phyloP scores from a whole-genome alignment of 2,329 filamentous ascomycete species.

The Ascochyta koolunga region DNA sequence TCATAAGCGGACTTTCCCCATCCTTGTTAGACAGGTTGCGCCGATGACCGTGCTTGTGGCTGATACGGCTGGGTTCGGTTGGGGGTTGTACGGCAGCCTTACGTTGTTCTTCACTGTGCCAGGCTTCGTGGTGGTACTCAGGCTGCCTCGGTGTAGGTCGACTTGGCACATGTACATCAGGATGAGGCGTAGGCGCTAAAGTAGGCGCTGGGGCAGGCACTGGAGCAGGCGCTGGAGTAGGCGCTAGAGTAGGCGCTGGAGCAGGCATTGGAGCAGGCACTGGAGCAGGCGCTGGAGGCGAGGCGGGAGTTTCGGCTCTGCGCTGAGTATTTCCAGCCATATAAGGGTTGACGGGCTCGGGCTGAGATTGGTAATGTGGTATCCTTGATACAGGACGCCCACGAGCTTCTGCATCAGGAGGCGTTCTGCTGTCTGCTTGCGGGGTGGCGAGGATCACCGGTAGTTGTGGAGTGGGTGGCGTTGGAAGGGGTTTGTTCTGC shows the following conservation, averaged over 20 bases:
- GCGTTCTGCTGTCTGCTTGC: slow-evolving; percentile 9
- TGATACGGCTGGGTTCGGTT: slow-evolving; percentile 11
- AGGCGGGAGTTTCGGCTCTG: not conserved
- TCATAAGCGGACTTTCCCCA: slow-evolving; percentile 41
- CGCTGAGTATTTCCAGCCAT: slow-evolving; percentile 19
- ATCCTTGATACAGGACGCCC: slow-evolving; percentile 22
- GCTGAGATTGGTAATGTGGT: slow-evolving; percentile 23
- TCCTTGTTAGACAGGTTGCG: slow-evolving; percentile 15
- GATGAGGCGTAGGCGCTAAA: not conserved
- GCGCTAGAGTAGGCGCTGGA: not conserved
- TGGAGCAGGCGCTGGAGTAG: not conserved
- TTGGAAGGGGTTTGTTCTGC: slow-evolving; percentile 46
- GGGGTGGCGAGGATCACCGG: slow-evolving; percentile 9
- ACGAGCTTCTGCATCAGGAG: slow-evolving; percentile 21
- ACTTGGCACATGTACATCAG: slow-evolving; percentile 26
- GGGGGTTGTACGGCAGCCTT: slow-evolving; percentile 13
- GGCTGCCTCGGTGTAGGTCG: slow-evolving; percentile 21
- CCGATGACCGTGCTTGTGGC: slow-evolving; percentile 16
- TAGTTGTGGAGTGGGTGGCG: slow-evolving; percentile 14
- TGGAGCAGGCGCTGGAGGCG: slow-evolving; percentile 1
- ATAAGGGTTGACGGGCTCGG: slow-evolving; percentile 23
- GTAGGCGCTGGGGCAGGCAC: not conserved
- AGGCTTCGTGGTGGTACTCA: slow-evolving; percentile 30
- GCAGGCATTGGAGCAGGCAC: not conserved
- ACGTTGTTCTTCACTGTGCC: slow-evolving; percentile 29